Percentiles rank a stretch among this genome's conserved stretches.
These are phyloP conservation scores for Phialophora tarda DNA, from an alignment of 2,329 filamentous ascomycete species.

Conservation along the genomic window DNA sequence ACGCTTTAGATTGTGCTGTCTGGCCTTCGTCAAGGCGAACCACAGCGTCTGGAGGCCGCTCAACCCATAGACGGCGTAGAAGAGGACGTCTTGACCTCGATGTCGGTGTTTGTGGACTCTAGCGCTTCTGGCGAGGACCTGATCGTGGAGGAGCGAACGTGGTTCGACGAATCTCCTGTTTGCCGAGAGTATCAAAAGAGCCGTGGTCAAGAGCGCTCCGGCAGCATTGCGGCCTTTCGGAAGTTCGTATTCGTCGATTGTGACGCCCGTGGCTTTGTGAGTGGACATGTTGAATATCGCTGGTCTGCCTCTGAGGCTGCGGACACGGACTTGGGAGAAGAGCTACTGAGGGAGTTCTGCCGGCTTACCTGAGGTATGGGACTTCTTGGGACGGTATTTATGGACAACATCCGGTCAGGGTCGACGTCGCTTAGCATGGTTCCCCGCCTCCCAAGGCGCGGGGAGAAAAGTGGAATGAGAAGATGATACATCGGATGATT, in stretches of 20 bases:
- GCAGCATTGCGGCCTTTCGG: constrained; percentile 25
- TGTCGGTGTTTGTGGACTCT: constrained; percentile 25
- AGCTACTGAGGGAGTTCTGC: constrained; percentile 12
- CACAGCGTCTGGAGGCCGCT: constrained; percentile 24
- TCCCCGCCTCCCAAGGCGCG: constrained; percentile 29
- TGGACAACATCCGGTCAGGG: constrained; percentile 10
- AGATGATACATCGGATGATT: constrained; percentile 15
- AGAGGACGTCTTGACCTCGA: constrained; percentile 31
- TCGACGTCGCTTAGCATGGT: constrained; percentile 20
- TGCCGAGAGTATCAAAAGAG: constrained; percentile 31
- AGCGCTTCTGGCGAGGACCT: constrained; percentile 28
- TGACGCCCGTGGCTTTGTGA: constrained; percentile 32
- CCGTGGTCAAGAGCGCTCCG: constrained; percentile 21
- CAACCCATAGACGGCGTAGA: constrained; percentile 30
- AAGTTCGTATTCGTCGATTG: constrained; percentile 32
- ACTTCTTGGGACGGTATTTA: constrained; percentile 9
- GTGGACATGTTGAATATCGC: constrained; percentile 26
- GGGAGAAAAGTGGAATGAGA: constrained; percentile 15
- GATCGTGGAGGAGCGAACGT: constrained; percentile 33
- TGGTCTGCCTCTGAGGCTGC: constrained; percentile 1
- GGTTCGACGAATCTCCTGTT: constrained; percentile 33
- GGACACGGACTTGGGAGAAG: constrained; percentile 8
- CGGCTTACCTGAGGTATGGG: constrained; percentile 10
- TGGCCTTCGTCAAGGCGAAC: constrained; percentile 30
- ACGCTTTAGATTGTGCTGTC: constrained; percentile 29